Percentiles rank a stretch among this genome's conserved stretches.
Evolutionary conservation across 345 rosid genomes (phyloP).

Genomic region (Isatis tinctoria): DNA sequence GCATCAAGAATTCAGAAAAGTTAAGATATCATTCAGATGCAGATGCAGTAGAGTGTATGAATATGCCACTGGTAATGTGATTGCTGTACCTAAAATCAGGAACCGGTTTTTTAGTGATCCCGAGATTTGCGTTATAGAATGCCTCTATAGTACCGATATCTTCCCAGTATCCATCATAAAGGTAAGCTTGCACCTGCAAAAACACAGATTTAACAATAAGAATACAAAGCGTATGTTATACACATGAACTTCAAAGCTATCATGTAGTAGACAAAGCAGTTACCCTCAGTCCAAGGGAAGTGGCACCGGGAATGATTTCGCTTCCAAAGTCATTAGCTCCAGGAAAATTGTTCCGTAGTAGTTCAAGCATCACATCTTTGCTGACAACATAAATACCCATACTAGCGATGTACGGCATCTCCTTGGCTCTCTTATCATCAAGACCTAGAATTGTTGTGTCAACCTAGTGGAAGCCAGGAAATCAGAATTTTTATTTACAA

Average conservation of each 20-base stretch:
- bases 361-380: constrained; percentile 80
- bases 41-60: not conserved
- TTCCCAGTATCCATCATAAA: constrained; percentile 98
- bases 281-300: constrained; percentile 83
- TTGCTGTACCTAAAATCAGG: constrained; percentile 80
- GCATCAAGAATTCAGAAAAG: constrained; percentile 14
- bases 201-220: not conserved
- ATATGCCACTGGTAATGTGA: not conserved
- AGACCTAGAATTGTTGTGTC: constrained; percentile 95
- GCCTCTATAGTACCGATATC: constrained; percentile 98
- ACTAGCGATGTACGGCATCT: constrained; percentile 96
- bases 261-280: constrained; percentile 1
- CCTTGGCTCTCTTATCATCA: constrained; percentile 85
- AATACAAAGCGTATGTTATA: not conserved
- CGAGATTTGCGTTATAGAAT: constrained; percentile 89
- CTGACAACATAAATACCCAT: constrained; percentile 99
- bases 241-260: not conserved
- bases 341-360: constrained; percentile 82
- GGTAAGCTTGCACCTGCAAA: constrained; percentile 86
- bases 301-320: constrained; percentile 97
- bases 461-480: constrained; percentile 43
- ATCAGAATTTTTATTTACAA: not conserved
- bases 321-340: constrained; percentile 99
- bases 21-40: not conserved
- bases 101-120: constrained; percentile 88